Percentiles rank a stretch among this genome's conserved stretches.
phyloP scores from a whole-genome alignment of 257 asterid species.

The Penstemon eatonii region DNA sequence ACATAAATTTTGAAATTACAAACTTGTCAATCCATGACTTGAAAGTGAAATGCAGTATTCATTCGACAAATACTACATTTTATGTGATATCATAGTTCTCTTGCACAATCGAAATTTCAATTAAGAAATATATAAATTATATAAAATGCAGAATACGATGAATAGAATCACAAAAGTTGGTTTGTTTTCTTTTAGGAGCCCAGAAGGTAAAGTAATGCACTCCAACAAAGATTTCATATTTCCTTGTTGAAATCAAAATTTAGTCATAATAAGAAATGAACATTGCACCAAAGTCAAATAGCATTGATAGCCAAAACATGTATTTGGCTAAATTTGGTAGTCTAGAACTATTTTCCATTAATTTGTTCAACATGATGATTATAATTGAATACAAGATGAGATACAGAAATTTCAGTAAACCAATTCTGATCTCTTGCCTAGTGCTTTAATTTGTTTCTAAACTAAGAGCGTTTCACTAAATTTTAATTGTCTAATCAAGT shows the following conservation, averaged over 20 bases:
- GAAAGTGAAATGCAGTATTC: not conserved
- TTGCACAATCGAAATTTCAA: not conserved
- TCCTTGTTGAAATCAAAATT: too few relatives aligned
- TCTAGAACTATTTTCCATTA: not conserved
- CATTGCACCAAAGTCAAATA: not conserved
- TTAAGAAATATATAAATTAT: not conserved
- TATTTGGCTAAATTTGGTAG: not conserved
- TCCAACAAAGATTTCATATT: not conserved
- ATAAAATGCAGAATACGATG: conserved; percentile 1
- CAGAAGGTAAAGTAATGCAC: not conserved
- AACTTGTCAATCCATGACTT: conserved; percentile 4
- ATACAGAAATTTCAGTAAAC: not conserved
- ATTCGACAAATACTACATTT: too few relatives aligned
- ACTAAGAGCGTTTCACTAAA: not conserved
- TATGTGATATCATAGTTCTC: not conserved
- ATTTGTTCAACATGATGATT: too few relatives aligned
- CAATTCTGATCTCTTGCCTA: not conserved
- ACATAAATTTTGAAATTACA: not conserved
- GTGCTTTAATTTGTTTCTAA: not conserved
- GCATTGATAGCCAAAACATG: not conserved
- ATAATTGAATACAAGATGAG: too few relatives aligned
- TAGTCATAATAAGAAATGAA: not conserved
- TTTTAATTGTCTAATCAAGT: not conserved
- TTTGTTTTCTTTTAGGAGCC: not conserved
- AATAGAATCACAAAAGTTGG: not conserved